These are phyloP conservation scores for Xylaria hypoxylon DNA, from an alignment of 2,329 filamentous ascomycete genomes.

Conservation along the genomic window DNA sequence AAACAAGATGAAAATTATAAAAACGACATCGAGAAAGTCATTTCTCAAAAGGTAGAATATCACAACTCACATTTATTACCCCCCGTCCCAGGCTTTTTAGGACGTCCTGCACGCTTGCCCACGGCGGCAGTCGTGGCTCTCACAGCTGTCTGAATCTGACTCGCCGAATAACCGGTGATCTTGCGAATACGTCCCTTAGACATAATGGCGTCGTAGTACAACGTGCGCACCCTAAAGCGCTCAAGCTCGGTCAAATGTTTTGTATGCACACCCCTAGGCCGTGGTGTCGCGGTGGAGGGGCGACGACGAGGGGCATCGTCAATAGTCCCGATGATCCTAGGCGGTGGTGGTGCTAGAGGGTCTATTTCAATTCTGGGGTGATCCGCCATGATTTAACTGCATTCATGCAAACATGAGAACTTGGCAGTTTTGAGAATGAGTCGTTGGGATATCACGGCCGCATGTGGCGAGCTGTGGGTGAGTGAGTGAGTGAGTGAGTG, in stretches of 20 bases:
- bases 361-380: constrained; percentile 16
- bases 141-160: constrained; percentile 48
- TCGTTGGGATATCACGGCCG: neutral
- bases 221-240: constrained; percentile 47
- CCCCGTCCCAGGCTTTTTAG: constrained; percentile 43
- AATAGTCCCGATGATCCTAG: constrained; percentile 23
- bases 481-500: neutral
- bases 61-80: constrained; percentile 40
- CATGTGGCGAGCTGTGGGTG: constrained; percentile 1
- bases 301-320: constrained; percentile 8
- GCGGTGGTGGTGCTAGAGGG: constrained; percentile 24
- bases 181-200: constrained; percentile 45
- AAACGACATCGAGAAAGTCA: neutral
- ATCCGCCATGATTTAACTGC: constrained; percentile 7
- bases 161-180: constrained; percentile 48
- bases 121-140: constrained; percentile 42
- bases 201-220: constrained; percentile 47
- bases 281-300: constrained; percentile 8
- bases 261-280: constrained; percentile 47
- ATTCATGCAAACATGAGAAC: neutral
- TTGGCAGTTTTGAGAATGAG: neutral
- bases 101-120: constrained; percentile 43
- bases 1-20: neutral
- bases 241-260: constrained; percentile 48
- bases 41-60: constrained; percentile 1